Percentiles rank a stretch among this genome's conserved stretches.
phyloP scores from a whole-genome alignment of 2,329 filamentous ascomycete genomes.

The Berkeleyomyces rouxiae region DNA sequence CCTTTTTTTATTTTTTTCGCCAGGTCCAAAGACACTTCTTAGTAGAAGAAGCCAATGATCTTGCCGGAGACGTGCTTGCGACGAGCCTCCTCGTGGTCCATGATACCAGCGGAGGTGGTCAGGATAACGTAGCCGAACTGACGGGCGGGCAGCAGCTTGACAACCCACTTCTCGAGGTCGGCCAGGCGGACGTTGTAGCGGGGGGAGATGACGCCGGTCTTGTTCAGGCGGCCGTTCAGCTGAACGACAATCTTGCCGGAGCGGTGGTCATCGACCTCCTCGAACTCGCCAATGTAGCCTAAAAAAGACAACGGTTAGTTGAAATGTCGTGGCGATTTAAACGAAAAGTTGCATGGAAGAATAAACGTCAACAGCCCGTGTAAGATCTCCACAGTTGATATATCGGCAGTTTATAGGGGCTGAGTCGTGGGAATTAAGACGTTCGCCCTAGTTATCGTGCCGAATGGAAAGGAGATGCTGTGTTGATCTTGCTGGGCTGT shows the following conservation, averaged over 20 bases:
- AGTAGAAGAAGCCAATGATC: slow-evolving; percentile 99
- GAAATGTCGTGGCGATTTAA: slow-evolving; percentile 83
- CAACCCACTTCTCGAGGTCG: slow-evolving; percentile 99
- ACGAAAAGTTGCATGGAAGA: slow-evolving; percentile 62
- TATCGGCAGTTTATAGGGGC: slow-evolving; percentile 99
- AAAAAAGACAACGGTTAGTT: slow-evolving; percentile 31
- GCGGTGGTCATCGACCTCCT: slow-evolving; percentile 98
- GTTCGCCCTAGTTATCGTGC: slow-evolving; percentile 99
- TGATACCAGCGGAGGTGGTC: slow-evolving; percentile 97
- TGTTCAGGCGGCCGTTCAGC: slow-evolving; percentile 82
- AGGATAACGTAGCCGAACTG: slow-evolving; percentile 99
- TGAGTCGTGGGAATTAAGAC: slow-evolving; percentile 67
- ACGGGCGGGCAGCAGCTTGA: slow-evolving; percentile 97
- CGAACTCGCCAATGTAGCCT: slow-evolving; percentile 99
- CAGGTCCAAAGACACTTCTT: slow-evolving; percentile 22
- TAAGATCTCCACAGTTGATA: slow-evolving; percentile 84
- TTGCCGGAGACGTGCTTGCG: slow-evolving; percentile 99
- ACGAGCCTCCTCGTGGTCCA: slow-evolving; percentile 99
- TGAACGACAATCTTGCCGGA: slow-evolving; percentile 99
- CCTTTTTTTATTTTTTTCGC: slow-evolving; percentile 16
- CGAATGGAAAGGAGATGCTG: slow-evolving; percentile 37
- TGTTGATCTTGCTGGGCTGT: neutral
- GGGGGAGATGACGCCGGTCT: slow-evolving; percentile 90
- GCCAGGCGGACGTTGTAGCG: slow-evolving; percentile 97
- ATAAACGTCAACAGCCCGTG: slow-evolving; percentile 62